Conservation (phyloP, 805 yeast genomes). For the Metschnikowia gelsemii region DNA sequence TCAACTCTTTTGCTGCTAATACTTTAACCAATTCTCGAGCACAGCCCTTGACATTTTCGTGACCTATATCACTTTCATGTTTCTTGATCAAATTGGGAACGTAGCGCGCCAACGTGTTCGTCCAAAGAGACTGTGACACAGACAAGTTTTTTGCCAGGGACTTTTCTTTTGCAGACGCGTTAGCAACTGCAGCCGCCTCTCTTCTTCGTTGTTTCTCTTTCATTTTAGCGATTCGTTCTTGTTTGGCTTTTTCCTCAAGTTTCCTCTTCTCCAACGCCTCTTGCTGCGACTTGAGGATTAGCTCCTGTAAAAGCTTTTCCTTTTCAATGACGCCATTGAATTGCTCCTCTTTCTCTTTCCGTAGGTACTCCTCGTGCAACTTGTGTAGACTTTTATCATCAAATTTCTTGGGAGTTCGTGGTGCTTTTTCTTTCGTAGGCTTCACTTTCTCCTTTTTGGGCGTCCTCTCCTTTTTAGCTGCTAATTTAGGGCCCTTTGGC, state of each 20-base stretch:
- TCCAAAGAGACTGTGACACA: conserved; percentile 38
- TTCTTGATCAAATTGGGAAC: conserved; percentile 78
- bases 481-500: conserved; percentile 32
- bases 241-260: conserved; percentile 24
- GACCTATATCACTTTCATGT: conserved; percentile 64
- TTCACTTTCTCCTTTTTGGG: conserved; percentile 12
- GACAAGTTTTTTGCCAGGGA: conserved; percentile 8
- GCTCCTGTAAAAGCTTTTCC: conserved; percentile 36
- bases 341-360: conserved; percentile 32
- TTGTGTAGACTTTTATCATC: conserved; percentile 26
- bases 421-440: conserved; percentile 2
- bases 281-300: conserved; percentile 35
- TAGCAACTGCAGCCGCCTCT: conserved; percentile 14
- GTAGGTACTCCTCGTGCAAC: conserved; percentile 36
- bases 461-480: conserved; percentile 10
- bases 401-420: conserved; percentile 12
- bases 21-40: conserved; percentile 74
- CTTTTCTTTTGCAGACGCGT: conserved; percentile 6
- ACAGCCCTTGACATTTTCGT: conserved; percentile 70
- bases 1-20: conserved; percentile 67
- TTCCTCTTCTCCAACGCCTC: conserved; percentile 32
- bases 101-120: conserved; percentile 57
- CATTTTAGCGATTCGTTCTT: conserved; percentile 24
- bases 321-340: conserved; percentile 34
- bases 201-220: conserved; percentile 21